Conservation (phyloP, 805 yeast species). For the Diddensiella santjacobensis region DNA sequence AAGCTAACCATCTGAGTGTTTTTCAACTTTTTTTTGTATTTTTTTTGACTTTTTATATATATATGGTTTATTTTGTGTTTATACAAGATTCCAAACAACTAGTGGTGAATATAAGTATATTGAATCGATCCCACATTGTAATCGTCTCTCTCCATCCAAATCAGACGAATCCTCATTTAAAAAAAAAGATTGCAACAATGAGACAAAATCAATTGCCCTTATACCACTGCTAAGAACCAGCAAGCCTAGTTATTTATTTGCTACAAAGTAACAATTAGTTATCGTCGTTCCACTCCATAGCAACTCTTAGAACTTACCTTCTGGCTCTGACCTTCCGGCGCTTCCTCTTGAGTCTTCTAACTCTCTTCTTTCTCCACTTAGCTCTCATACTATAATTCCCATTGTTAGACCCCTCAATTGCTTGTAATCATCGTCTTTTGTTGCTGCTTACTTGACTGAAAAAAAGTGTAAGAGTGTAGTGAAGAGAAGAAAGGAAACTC, state of each 20-base stretch:
- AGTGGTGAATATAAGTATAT: not conserved
- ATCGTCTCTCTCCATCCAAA: too few species aligned
- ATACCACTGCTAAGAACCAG: slow-evolving; percentile 18
- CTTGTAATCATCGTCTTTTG: not conserved
- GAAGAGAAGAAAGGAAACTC: slow-evolving; percentile 9
- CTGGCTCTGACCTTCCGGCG: slow-evolving; percentile 99
- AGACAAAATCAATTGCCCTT: slow-evolving; percentile 6
- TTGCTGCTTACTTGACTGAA: slow-evolving; percentile 12
- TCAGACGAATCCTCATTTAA: too few species aligned
- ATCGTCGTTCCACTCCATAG: slow-evolving; percentile 6
- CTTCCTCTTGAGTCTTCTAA: slow-evolving; percentile 99
- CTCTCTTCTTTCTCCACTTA: slow-evolving; percentile 99
- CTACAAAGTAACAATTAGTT: slow-evolving; percentile 6
- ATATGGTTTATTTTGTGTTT: not conserved
- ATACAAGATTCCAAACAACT: slow-evolving; percentile 4
- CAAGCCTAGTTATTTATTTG: slow-evolving; percentile 26
- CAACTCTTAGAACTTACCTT: too few species aligned
- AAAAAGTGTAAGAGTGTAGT: slow-evolving; percentile 7
- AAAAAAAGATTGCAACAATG: too few species aligned
- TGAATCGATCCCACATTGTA: not conserved
- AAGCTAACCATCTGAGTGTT: too few species aligned
- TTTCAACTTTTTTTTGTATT: slow-evolving; percentile 9
- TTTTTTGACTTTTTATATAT: slow-evolving; percentile 6
- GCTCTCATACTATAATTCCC: slow-evolving; percentile 39
- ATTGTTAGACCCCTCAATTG: not conserved